These are phyloP conservation scores for Candida sp. DNA, from an alignment of 1,139 yeast genomes.

Conservation along the genomic window DNA sequence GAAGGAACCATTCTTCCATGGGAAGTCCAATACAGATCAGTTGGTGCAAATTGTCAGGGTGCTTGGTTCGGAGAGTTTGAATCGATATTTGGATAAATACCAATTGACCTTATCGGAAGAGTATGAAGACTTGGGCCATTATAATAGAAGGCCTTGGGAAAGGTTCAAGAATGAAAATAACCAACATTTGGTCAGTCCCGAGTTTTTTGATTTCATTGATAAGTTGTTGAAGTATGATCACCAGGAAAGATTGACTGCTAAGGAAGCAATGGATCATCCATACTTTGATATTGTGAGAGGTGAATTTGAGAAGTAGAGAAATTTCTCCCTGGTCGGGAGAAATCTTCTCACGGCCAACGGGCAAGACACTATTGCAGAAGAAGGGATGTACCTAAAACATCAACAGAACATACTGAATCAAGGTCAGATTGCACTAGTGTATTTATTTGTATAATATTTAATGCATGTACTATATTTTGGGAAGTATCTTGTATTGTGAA, in stretches of 20 bases:
- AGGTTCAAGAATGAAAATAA: slow-evolving; percentile 75
- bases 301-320: not conserved
- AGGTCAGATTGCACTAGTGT: too few species aligned
- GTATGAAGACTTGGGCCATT: slow-evolving; percentile 78
- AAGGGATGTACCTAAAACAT: too few species aligned
- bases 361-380: too few species aligned
- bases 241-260: slow-evolving; percentile 90
- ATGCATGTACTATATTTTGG: too few species aligned
- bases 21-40: slow-evolving; percentile 94
- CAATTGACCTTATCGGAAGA: slow-evolving; percentile 74
- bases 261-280: slow-evolving; percentile 90
- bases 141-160: slow-evolving; percentile 84
- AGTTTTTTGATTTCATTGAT: slow-evolving; percentile 81
- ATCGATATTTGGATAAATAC: slow-evolving; percentile 71
- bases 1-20: slow-evolving; percentile 97
- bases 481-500: too few species aligned
- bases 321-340: too few species aligned
- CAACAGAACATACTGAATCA: too few species aligned
- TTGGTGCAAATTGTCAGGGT: slow-evolving; percentile 92
- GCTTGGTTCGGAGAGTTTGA: slow-evolving; percentile 84
- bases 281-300: slow-evolving; percentile 46
- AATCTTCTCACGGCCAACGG: too few species aligned
- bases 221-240: slow-evolving; percentile 87
- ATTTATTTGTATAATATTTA: too few species aligned
- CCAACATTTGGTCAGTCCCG: slow-evolving; percentile 62